Conservation (phyloP, 2,329 filamentous ascomycete species). For the Fusarium miscanthi region DNA sequence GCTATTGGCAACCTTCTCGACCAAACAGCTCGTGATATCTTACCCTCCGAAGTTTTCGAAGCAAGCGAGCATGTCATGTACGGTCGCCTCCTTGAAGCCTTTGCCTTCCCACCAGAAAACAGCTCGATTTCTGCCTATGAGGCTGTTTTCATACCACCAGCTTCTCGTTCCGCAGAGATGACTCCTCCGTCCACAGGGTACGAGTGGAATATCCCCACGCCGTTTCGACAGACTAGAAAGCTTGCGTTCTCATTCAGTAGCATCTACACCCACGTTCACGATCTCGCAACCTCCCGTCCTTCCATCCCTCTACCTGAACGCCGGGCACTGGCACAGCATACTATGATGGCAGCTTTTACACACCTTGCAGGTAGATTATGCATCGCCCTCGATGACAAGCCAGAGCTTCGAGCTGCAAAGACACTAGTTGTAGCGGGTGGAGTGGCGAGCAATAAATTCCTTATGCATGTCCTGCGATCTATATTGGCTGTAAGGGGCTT, state of each 20-base stretch:
- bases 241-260: conserved; percentile 80
- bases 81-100: conserved; percentile 80
- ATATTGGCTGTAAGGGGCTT: conserved; percentile 75
- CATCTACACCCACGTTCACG: conserved; percentile 66
- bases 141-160: conserved; percentile 67
- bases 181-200: conserved; percentile 53
- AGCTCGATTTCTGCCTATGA: conserved; percentile 46
- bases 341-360: conserved; percentile 87
- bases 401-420: conserved; percentile 52
- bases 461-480: conserved; percentile 72
- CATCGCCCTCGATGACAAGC: conserved; percentile 66
- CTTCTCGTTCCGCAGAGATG: conserved; percentile 68
- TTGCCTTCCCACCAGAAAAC: conserved; percentile 70
- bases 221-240: conserved; percentile 67
- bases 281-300: conserved; percentile 55
- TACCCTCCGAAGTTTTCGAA: conserved; percentile 71
- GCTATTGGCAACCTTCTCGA: conserved; percentile 93
- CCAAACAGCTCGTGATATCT: conserved; percentile 81
- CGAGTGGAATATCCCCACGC: conserved; percentile 75
- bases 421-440: conserved; percentile 89
- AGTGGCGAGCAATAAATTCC: conserved; percentile 85
- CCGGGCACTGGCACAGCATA: conserved; percentile 73
- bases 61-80: conserved; percentile 76
- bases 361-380: conserved; percentile 82
- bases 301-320: conserved; percentile 69